A percentile compares a stretch with the other conserved stretches of the same genome.
phyloP scores from a whole-genome alignment of 257 asterid species.

The Lithospermum erythrorhizon region DNA sequence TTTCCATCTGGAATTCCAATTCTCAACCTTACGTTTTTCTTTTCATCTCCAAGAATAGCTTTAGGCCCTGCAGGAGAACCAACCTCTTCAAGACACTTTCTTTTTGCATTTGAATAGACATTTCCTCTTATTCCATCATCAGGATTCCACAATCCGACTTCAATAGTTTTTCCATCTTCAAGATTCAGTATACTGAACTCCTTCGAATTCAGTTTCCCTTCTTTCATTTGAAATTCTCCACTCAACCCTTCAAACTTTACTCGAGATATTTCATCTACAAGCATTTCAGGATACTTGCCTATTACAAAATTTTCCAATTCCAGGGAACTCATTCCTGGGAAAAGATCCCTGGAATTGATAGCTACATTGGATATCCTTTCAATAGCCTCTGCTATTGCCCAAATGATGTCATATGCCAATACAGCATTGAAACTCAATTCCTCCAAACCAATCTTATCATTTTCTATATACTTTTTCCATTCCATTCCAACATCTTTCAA shows the following conservation, averaged over 20 bases:
- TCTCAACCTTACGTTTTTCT: slow-evolving; percentile 10
- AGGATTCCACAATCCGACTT: background rate
- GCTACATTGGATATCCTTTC: background rate
- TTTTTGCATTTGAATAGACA: background rate
- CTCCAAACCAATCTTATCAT: slow-evolving; percentile 7
- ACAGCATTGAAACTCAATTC: slow-evolving; percentile 13
- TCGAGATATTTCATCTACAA: background rate
- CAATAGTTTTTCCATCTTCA: background rate
- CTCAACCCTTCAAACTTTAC: background rate
- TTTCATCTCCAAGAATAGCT: slow-evolving; percentile 13
- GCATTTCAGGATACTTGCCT: background rate
- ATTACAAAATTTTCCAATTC: background rate
- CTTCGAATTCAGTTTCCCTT: background rate
- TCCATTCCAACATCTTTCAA: slow-evolving; percentile 16
- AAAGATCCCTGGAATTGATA: background rate
- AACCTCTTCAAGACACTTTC: background rate
- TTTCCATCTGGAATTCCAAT: slow-evolving; percentile 18
- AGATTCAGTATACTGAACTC: background rate
- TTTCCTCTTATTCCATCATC: background rate
- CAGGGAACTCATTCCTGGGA: background rate
- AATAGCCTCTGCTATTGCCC: slow-evolving; percentile 8
- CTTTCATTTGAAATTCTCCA: background rate
- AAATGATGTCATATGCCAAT: slow-evolving; percentile 35
- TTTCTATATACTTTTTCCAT: slow-evolving; percentile 22
- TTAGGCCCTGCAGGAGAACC: slow-evolving; percentile 14